These are phyloP conservation scores for Agaricus sinodeliciosus DNA, from an alignment of 768 basidiomycete species.

Conservation along the genomic window DNA sequence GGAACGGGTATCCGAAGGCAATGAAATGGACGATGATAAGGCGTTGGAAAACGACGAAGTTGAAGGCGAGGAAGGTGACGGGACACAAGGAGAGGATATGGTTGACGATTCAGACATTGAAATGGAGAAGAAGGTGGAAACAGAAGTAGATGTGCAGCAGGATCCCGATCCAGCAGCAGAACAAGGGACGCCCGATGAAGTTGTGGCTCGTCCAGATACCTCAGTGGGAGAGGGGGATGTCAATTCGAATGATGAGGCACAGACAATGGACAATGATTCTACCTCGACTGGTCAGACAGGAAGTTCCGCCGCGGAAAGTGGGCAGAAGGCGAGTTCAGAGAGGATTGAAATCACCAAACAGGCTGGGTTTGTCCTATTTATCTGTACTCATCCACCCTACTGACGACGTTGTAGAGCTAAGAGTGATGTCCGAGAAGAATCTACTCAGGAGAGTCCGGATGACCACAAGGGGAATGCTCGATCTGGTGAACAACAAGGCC, in stretches of 20 bases:
- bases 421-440: conserved; percentile 9
- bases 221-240: conserved; percentile 33
- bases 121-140: conserved; percentile 20
- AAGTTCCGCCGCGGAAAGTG: conserved; percentile 4
- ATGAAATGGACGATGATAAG: conserved; percentile 5
- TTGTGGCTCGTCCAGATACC: conserved; percentile 36
- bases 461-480: conserved; percentile 23
- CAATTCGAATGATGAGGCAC: conserved; percentile 23
- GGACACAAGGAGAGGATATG: conserved; percentile 22
- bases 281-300: conserved; percentile 19
- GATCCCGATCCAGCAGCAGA: conserved; percentile 23
- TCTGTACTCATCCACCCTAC: background rate
- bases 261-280: conserved; percentile 8
- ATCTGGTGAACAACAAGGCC: conserved; percentile 40
- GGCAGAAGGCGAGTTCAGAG: conserved; percentile 18
- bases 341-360: conserved; percentile 17
- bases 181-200: conserved; percentile 26
- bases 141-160: conserved; percentile 25
- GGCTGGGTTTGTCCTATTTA: conserved; percentile 24
- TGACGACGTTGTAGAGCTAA: conserved; percentile 8
- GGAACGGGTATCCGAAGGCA: conserved; percentile 16
- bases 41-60: conserved; percentile 74
- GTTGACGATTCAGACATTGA: conserved; percentile 26
- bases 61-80: conserved; percentile 37
- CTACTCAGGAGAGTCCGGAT: conserved; percentile 12